Conservation (phyloP, 495 filamentous ascomycete genomes). For the Annulohypoxylon maeteangense region DNA sequence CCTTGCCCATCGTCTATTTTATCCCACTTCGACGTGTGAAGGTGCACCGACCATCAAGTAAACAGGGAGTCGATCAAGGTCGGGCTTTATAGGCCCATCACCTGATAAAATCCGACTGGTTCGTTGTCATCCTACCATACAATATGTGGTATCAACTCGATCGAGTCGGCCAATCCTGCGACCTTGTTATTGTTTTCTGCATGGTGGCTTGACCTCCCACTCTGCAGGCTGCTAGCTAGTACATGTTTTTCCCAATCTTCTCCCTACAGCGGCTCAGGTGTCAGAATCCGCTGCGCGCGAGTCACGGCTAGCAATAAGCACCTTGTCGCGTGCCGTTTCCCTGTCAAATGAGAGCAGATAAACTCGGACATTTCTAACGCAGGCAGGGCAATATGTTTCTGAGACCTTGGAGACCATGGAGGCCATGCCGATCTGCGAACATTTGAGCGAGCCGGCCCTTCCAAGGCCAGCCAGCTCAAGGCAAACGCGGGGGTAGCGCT, state of each 20-base stretch:
- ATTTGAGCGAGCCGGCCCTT: slow-evolving; percentile 28
- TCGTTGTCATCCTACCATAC: slow-evolving; percentile 23
- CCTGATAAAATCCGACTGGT: slow-evolving; percentile 38
- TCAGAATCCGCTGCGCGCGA: slow-evolving; percentile 35
- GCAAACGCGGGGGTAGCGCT: slow-evolving; percentile 43
- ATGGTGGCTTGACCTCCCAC: slow-evolving; percentile 19
- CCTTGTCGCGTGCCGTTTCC: slow-evolving; percentile 39
- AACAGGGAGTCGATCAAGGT: slow-evolving; percentile 24
- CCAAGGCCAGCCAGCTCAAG: slow-evolving; percentile 20
- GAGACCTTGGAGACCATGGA: too few species aligned
- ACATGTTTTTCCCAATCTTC: slow-evolving; percentile 27
- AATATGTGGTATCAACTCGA: slow-evolving; percentile 28
- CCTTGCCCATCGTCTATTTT: slow-evolving; percentile 1
- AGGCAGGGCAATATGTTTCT: slow-evolving; percentile 22
- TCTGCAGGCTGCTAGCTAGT: slow-evolving; percentile 28
- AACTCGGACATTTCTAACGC: slow-evolving; percentile 33
- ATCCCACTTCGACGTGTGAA: background rate
- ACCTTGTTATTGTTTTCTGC: slow-evolving; percentile 20
- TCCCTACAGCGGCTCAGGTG: slow-evolving; percentile 29
- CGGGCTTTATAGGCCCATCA: slow-evolving; percentile 24
- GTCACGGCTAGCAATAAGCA: slow-evolving; percentile 35
- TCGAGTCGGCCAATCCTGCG: slow-evolving; percentile 30
- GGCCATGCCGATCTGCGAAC: slow-evolving; percentile 32
- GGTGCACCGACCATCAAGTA: slow-evolving; percentile 3
- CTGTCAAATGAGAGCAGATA: slow-evolving; percentile 28